These are phyloP conservation scores for Hypoxylon trugodes DNA, from an alignment of 495 filamentous ascomycete species.

Conservation along the genomic window DNA sequence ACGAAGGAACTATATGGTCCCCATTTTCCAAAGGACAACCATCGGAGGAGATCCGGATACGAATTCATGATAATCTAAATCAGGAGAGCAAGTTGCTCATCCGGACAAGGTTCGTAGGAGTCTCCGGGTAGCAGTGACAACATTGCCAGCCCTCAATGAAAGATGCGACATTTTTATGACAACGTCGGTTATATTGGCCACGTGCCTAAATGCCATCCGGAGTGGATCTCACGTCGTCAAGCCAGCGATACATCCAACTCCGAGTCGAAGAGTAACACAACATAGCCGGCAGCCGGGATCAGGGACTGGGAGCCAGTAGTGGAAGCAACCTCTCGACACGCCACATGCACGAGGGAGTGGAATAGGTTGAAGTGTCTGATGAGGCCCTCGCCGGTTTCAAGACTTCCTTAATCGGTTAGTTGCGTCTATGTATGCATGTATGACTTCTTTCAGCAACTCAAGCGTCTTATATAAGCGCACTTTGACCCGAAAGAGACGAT, in stretches of 20 bases:
- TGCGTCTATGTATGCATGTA: not conserved
- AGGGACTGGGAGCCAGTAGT: conserved; percentile 31
- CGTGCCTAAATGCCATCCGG: too few species aligned
- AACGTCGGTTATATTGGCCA: too few species aligned
- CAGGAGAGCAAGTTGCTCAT: too few species aligned
- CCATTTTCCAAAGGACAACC: conserved; percentile 22
- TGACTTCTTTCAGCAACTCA: too few species aligned
- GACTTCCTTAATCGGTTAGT: conserved; percentile 1
- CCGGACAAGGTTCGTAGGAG: too few species aligned
- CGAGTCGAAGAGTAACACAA: conserved; percentile 36
- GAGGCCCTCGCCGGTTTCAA: conserved; percentile 39
- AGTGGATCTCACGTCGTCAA: too few species aligned
- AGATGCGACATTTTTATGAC: too few species aligned
- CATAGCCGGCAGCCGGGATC: conserved; percentile 10
- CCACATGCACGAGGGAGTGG: conserved; percentile 42
- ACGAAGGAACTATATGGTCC: conserved; percentile 22
- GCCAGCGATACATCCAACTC: conserved; percentile 21
- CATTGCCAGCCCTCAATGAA: too few species aligned
- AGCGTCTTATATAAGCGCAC: too few species aligned
- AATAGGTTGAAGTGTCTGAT: conserved; percentile 34
- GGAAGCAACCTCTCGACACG: conserved; percentile 26
- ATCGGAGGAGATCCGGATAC: too few species aligned
- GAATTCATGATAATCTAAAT: too few species aligned
- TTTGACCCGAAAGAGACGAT: conserved; percentile 7
- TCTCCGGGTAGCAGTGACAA: too few species aligned